Percentiles rank a stretch among this genome's conserved stretches.
Conservation (phyloP, 495 filamentous ascomycete genomes). For the Oidiodendron maius region DNA sequence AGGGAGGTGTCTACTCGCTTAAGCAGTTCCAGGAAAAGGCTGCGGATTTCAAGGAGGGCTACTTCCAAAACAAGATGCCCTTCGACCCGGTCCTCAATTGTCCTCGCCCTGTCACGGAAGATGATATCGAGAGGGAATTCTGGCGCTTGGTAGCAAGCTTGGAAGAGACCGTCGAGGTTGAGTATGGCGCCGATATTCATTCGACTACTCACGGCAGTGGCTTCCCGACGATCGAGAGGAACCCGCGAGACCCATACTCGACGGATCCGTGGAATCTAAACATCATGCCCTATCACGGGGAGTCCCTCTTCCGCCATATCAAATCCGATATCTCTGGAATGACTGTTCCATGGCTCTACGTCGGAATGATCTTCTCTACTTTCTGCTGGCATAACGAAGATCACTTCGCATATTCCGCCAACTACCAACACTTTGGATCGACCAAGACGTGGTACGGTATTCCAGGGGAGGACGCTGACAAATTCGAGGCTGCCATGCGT, state of each 20-base stretch:
- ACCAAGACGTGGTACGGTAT: conserved; percentile 99
- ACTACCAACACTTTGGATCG: conserved; percentile 97
- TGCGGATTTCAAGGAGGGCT: conserved; percentile 84
- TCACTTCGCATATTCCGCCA: conserved; percentile 95
- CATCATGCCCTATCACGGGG: conserved; percentile 80
- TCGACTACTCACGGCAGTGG: conserved; percentile 97
- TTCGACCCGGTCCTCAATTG: conserved; percentile 80
- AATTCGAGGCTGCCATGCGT: conserved; percentile 92
- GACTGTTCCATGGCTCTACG: conserved; percentile 99
- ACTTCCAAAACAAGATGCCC: conserved; percentile 88
- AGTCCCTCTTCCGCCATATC: conserved; percentile 93
- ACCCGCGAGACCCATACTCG: conserved; percentile 79
- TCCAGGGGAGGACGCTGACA: conserved; percentile 84
- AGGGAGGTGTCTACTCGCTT: conserved; percentile 92
- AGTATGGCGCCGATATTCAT: conserved; percentile 98
- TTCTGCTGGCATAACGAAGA: conserved; percentile 99
- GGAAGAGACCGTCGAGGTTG: conserved; percentile 93
- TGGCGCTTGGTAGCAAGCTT: conserved; percentile 91
- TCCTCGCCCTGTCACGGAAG: conserved; percentile 76
- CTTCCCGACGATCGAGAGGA: conserved; percentile 91
- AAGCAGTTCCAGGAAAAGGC: conserved; percentile 97
- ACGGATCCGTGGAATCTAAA: conserved; percentile 96
- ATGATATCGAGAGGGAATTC: conserved; percentile 95
- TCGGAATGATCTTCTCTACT: conserved; percentile 99
- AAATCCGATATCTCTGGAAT: conserved; percentile 99